Base-by-base conservation (phyloP, 2,329 filamentous ascomycete species). In the Cordyceps farinosa region DNA sequence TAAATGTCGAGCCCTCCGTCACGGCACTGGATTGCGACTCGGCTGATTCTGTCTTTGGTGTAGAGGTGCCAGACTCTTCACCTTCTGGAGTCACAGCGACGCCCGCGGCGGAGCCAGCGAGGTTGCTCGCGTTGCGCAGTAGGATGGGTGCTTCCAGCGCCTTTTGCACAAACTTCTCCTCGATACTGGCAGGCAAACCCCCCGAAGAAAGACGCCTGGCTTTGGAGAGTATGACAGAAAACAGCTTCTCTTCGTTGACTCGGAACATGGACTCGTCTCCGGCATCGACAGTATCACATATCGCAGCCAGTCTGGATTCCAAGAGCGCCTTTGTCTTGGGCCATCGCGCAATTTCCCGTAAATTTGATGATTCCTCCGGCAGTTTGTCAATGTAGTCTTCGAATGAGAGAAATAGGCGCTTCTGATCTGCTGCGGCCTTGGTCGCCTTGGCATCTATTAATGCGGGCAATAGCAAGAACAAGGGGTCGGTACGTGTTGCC, bases 251-350 rank as follows among this genome's bases (percentile, higher is more conserved):
- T 70, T 90, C 83, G 69, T 82, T 95, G 30, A 96, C 78, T 13
- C 92, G 86, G 75, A 90, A 97, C 90, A 97, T 92, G 61, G 78
- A 85, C 74, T 97, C 92, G 65, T 91, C 90, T 15, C 90, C 91
- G 1, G 90, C 90, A 40, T 95, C 89, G 11, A 96, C 89, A 0
- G 84, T 89, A 70, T 97, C 92, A 75, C 93, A 96, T 5, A 95
- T 81, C 1, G 79, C 81, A 1, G 80, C 82, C 78, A 96, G 87
- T 42, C 91, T 83, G 11, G 80, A 75, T 70, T 90, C 86, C 1
- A 96, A 73, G 38, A 82, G 76, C 2, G 67, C 73, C 65, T 79
- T 81, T 70, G 80, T 78, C 64, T 77, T 77, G 60, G 71, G 74
- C 71, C 78, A 80, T 50, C 77, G 73, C 54, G 91, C 68, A 1